Evolutionary conservation across 805 yeast species (phyloP).

Genomic region (Ogataea philodendri): DNA sequence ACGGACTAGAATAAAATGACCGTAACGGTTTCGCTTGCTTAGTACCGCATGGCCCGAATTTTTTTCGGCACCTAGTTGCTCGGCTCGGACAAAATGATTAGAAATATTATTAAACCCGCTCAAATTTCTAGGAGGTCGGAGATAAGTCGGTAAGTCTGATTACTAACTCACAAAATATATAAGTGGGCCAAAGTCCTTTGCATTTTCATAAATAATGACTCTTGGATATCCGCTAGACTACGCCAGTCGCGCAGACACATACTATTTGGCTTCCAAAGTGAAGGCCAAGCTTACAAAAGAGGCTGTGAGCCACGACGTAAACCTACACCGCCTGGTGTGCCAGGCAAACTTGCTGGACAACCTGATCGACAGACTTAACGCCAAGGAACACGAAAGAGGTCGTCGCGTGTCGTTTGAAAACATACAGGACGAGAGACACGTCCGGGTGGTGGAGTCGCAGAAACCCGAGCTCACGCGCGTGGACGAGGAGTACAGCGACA

Average conservation of each 20-base stretch:
- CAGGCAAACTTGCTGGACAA: slow-evolving; percentile 72
- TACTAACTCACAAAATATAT: not conserved
- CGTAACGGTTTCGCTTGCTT: too few species aligned
- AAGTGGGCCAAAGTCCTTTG: too few species aligned
- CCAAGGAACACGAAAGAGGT: slow-evolving; percentile 18
- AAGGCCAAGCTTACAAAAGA: slow-evolving; percentile 61
- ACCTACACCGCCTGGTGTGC: slow-evolving; percentile 56
- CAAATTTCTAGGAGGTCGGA: too few species aligned
- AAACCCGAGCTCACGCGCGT: slow-evolving; percentile 10
- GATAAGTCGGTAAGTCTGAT: too few species aligned
- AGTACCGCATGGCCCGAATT: too few species aligned
- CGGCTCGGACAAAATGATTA: too few species aligned
- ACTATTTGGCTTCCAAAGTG: slow-evolving; percentile 61
- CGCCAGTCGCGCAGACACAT: slow-evolving; percentile 43
- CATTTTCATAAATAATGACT: slow-evolving; percentile 2
- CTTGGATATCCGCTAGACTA: slow-evolving; percentile 6
- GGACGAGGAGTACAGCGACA: slow-evolving; percentile 23
- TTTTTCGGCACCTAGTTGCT: too few species aligned
- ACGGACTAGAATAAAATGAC: too few species aligned
- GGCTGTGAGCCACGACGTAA: slow-evolving; percentile 55
- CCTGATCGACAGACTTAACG: slow-evolving; percentile 51
- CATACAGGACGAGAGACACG: slow-evolving; percentile 22
- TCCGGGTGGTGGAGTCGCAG: slow-evolving; percentile 17
- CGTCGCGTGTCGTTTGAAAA: slow-evolving; percentile 8
- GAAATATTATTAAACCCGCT: slow-evolving; percentile 3